Evolutionary conservation across 805 yeast genomes (phyloP), one percentile per base, ranked within the genome.

Genomic region (Wickerhamomyces mucosus): DNA sequence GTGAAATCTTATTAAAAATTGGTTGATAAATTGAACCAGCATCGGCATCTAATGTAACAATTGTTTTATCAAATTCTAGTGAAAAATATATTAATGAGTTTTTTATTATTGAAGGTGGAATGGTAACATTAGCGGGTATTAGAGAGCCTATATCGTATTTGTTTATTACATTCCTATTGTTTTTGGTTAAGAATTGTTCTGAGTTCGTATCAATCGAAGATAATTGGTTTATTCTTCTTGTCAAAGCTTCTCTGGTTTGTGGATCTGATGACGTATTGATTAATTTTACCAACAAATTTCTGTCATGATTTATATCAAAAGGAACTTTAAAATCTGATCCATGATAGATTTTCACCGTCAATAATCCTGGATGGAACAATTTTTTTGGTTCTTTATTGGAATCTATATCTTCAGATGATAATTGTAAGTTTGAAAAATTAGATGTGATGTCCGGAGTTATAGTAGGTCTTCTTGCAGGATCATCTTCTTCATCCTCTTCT

Each of bases 31-130:
- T 74, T 0, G 94, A 73, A 24, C 95, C 96, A 32, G 81, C 73
- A 18, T 77, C 73, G 3, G 97, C 92, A 43, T 86, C 94, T 31
- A 89, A 75, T 12, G 86, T 70, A 41, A 92, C 79, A 42, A 88
- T 92, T 31, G 89, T 85, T 57, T 92, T 92, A 58, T 92, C 99
- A 52, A 86, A 89, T 57, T 92, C 99, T 27, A 92, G 67, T 2
- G 95, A 85, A 48, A 88, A 69, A 55, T 83, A 84, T 23, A 92
- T 68, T 37, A 94, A 67, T 13, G 92, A 72, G 43, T 74, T 75
- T 39, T 72, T 67, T 21, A 68, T 59, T 31, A 65, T 64, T 42
- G 75, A 50, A 19, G 69, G 68, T 12, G 82, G 77, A 27, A 72
- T 59, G 29, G 72, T 59, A 27, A 73, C 61, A 26, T 69, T 61